phyloP scores from a whole-genome alignment of 805 yeast species.

The Sugiyamaella mastotermitis region DNA sequence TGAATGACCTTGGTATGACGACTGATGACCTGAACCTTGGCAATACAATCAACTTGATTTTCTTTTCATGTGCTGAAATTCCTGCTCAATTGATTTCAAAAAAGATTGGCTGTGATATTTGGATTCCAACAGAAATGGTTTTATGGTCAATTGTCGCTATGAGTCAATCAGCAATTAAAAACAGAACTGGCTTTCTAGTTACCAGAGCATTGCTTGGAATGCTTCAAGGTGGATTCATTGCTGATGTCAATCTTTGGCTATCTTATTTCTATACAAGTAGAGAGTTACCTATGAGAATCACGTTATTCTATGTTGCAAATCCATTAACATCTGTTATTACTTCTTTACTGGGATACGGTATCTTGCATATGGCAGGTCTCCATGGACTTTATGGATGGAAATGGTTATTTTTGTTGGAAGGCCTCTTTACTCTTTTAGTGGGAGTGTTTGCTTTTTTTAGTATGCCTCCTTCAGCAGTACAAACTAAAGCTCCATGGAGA shows the following conservation, averaged over 20 bases:
- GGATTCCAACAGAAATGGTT: conserved; percentile 56
- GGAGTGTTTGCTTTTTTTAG: conserved; percentile 40
- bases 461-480: conserved; percentile 49
- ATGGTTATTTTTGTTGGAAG: conserved; percentile 59
- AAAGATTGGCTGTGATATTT: conserved; percentile 55
- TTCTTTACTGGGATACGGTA: conserved; percentile 44
- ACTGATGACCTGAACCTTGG: conserved; percentile 55
- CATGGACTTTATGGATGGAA: conserved; percentile 48
- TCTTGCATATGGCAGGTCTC: conserved; percentile 44
- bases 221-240: conserved; percentile 59
- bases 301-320: conserved; percentile 50
- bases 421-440: conserved; percentile 43
- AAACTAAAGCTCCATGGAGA: conserved; percentile 39
- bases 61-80: conserved; percentile 51
- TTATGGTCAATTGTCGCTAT: conserved; percentile 52
- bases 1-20: conserved; percentile 43
- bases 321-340: conserved; percentile 40
- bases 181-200: conserved; percentile 38
- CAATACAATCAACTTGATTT: conserved; percentile 45
- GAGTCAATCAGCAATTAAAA: conserved; percentile 40
- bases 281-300: conserved; percentile 50
- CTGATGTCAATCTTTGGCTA: conserved; percentile 53
- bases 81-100: conserved; percentile 66
- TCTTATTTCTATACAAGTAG: conserved; percentile 52
- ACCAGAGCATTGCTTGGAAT: conserved; percentile 50